Conservation (phyloP, 2,329 filamentous ascomycete genomes). For the Scolecobasidium constrictum region DNA sequence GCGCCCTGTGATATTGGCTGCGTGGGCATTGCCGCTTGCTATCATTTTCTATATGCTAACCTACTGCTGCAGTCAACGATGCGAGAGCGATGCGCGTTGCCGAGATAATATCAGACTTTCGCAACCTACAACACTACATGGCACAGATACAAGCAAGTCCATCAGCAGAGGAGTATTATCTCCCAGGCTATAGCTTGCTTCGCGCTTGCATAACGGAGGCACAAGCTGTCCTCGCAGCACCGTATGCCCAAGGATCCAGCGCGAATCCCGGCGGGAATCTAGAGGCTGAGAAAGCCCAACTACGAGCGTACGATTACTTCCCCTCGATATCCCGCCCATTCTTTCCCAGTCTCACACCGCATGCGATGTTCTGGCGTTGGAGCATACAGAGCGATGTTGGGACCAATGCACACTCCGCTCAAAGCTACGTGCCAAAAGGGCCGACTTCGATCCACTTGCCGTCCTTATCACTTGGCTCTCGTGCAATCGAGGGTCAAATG, state of each 20-base stretch:
- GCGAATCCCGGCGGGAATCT: constrained; percentile 26
- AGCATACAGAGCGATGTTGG: no score
- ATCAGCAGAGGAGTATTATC: constrained; percentile 44
- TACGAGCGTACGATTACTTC: constrained; percentile 37
- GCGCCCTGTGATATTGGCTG: no score
- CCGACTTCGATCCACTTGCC: no score
- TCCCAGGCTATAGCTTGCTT: constrained; percentile 48
- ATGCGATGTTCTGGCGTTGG: no score
- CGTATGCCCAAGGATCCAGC: constrained; percentile 36
- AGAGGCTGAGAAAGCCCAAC: constrained; percentile 45
- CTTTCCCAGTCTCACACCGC: neutral
- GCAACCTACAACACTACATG: constrained; percentile 49
- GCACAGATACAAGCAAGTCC: constrained; percentile 40
- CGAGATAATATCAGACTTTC: constrained; percentile 55
- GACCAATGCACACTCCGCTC: constrained; percentile 1
- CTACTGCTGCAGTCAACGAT: constrained; percentile 34
- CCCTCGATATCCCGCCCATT: neutral
- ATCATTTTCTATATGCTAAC: neutral
- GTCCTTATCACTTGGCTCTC: no score
- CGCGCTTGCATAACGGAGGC: constrained; percentile 45
- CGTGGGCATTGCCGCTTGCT: no score
- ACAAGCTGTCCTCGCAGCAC: constrained; percentile 41
- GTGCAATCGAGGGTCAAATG: no score
- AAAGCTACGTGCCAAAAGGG: no score
- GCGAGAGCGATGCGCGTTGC: constrained; percentile 51